Evolutionary conservation across 2,329 filamentous ascomycete species (phyloP).

Genomic region (Chrysoporthe cubensis): DNA sequence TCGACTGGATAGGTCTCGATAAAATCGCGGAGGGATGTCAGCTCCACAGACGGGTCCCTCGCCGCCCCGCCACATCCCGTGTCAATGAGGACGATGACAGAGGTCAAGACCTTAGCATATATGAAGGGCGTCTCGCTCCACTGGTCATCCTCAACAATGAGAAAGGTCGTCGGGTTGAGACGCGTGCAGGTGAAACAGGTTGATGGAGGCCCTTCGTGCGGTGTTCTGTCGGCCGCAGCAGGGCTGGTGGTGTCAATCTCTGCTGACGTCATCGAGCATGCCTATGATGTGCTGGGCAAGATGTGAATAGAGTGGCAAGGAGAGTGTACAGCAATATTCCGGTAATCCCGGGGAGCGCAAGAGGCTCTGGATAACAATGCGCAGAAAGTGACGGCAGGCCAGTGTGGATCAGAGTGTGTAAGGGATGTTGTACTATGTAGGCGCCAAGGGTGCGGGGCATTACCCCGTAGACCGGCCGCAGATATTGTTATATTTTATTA

Average conservation of each 20-base stretch:
- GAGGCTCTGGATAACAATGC: neutral
- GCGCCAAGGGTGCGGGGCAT: neutral
- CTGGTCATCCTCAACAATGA: constrained; percentile 48
- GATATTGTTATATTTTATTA: too few species aligned
- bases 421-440: neutral
- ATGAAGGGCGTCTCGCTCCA: constrained; percentile 49
- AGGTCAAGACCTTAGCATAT: constrained; percentile 47
- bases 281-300: neutral
- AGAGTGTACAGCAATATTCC: neutral
- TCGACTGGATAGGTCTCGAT: constrained; percentile 45
- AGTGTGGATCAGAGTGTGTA: neutral
- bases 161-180: constrained; percentile 48
- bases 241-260: neutral
- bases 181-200: constrained; percentile 29
- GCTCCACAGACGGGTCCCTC: constrained; percentile 32
- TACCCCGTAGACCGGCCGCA: neutral
- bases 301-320: neutral
- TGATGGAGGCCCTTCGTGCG: neutral
- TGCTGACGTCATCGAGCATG: neutral
- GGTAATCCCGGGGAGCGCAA: neutral
- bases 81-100: constrained; percentile 46
- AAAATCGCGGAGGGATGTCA: constrained; percentile 43
- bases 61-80: constrained; percentile 48
- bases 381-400: neutral
- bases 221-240: neutral